These are phyloP conservation scores for Flaveria bidentis DNA, from an alignment of 129 eudicot genomes.

Conservation along the genomic window DNA sequence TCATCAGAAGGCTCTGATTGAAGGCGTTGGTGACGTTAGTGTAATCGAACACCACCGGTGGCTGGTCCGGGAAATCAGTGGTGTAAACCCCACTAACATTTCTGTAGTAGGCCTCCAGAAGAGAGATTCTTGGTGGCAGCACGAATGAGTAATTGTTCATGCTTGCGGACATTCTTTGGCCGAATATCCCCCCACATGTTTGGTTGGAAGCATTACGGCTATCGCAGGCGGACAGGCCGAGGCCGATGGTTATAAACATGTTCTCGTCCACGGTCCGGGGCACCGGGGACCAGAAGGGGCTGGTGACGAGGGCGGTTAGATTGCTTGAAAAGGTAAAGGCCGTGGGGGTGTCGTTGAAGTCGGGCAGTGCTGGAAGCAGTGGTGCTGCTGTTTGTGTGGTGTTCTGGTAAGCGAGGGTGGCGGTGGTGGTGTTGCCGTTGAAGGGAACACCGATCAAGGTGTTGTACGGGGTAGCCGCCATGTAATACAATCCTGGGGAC, in stretches of 20 bases:
- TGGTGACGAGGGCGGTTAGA: slow-evolving; percentile 46
- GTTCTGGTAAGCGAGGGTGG: slow-evolving; percentile 37
- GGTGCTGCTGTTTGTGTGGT: slow-evolving; percentile 29
- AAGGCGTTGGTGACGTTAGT: slow-evolving; percentile 42
- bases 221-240: slow-evolving; percentile 53
- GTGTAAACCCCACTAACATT: slow-evolving; percentile 58
- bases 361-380: slow-evolving; percentile 53
- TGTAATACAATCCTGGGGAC: slow-evolving; percentile 51
- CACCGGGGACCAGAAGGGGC: slow-evolving; percentile 48
- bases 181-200: slow-evolving; percentile 47
- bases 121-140: slow-evolving; percentile 48
- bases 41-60: slow-evolving; percentile 57
- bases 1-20: slow-evolving; percentile 40
- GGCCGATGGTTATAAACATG: slow-evolving; percentile 63
- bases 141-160: slow-evolving; percentile 66
- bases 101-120: slow-evolving; percentile 51
- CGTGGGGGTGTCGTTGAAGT: slow-evolving; percentile 58
- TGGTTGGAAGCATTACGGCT: background rate
- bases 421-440: slow-evolving; percentile 56
- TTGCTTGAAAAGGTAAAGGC: slow-evolving; percentile 46
- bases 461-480: slow-evolving; percentile 54
- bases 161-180: slow-evolving; percentile 53
- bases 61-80: slow-evolving; percentile 53
- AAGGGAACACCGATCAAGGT: slow-evolving; percentile 38
- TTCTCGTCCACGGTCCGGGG: slow-evolving; percentile 47